A percentile compares a stretch with the other conserved stretches of the same genome.
Conservation (phyloP, 2,329 filamentous ascomycete genomes). For the Corynespora cassiicola region DNA sequence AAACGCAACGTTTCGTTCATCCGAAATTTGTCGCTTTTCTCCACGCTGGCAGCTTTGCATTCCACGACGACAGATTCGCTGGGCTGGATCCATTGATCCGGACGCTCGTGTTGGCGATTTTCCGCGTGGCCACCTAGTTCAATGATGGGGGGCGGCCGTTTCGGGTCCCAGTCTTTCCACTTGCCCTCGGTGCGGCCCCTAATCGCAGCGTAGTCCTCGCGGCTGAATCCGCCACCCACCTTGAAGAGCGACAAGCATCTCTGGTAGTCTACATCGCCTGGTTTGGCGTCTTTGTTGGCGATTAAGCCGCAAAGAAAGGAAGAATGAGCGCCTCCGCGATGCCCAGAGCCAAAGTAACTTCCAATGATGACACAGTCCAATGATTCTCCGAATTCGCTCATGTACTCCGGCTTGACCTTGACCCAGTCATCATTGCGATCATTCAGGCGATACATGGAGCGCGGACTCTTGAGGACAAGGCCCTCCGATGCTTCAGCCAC, state of each 20-base stretch:
- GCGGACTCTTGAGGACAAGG: slow-evolving; percentile 90
- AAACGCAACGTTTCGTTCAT: slow-evolving; percentile 83
- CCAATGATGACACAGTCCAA: slow-evolving; percentile 90
- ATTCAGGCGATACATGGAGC: slow-evolving; percentile 84
- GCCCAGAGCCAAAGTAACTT: slow-evolving; percentile 89
- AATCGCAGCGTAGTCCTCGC: slow-evolving; percentile 83
- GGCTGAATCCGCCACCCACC: slow-evolving; percentile 91
- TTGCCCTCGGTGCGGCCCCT: slow-evolving; percentile 86
- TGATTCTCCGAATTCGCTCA: slow-evolving; percentile 93
- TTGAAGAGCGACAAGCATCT: slow-evolving; percentile 96
- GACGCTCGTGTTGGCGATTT: slow-evolving; percentile 75
- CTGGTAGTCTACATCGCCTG: slow-evolving; percentile 63
- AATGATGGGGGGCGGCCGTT: slow-evolving; percentile 78
- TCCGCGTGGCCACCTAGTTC: slow-evolving; percentile 75
- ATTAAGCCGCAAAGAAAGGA: slow-evolving; percentile 91
- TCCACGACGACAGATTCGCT: slow-evolving; percentile 86
- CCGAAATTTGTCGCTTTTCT: slow-evolving; percentile 77
- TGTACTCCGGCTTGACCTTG: slow-evolving; percentile 98
- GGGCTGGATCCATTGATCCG: slow-evolving; percentile 93
- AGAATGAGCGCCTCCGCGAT: slow-evolving; percentile 80
- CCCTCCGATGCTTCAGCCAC: slow-evolving; percentile 89
- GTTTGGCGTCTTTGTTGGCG: slow-evolving; percentile 72
- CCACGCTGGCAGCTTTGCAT: slow-evolving; percentile 85
- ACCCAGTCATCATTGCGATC: slow-evolving; percentile 96
- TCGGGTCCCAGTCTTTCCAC: slow-evolving; percentile 85